A percentile compares a stretch with the other conserved stretches of the same genome.
Evolutionary conservation across 176 grass and related monocot genomes (phyloP).

Genomic region (Alloteropsis semialata): DNA sequence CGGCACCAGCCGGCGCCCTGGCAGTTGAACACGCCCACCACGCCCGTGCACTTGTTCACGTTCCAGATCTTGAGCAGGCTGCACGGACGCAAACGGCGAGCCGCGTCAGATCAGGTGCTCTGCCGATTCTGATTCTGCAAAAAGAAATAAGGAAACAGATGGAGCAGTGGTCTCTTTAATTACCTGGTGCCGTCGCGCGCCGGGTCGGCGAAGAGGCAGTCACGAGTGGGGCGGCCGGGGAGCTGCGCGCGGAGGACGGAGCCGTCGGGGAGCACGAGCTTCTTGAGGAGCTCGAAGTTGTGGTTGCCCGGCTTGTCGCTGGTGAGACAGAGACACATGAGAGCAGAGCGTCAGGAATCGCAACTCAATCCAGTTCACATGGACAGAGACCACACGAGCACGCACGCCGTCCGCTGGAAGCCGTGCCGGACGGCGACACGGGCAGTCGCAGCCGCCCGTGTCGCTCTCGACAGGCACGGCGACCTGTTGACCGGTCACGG

Average conservation of each 20-base stretch:
- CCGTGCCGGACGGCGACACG: background rate
- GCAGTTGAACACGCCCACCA: constrained; percentile 87
- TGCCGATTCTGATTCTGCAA: too few relatives aligned
- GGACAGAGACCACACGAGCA: background rate
- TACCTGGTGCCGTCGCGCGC: constrained; percentile 66
- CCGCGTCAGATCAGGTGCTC: too few relatives aligned
- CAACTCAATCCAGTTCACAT: background rate
- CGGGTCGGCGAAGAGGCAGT: constrained; percentile 88
- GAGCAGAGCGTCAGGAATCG: background rate
- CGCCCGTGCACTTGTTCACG: constrained; percentile 63
- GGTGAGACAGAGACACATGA: background rate
- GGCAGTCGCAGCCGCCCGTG: background rate
- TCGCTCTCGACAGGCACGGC: background rate
- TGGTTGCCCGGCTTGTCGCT: constrained; percentile 89
- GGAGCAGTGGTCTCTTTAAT: background rate
- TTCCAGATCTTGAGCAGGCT: constrained; percentile 95
- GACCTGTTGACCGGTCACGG: background rate
- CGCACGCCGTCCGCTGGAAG: background rate
- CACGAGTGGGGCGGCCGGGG: constrained; percentile 74
- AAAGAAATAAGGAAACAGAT: background rate
- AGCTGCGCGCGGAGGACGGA: constrained; percentile 70
- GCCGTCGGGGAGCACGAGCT: constrained; percentile 77
- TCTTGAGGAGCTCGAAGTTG: constrained; percentile 77
- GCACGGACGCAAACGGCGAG: background rate
- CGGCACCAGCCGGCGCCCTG: constrained; percentile 86